Conservation (phyloP, 257 asterid genomes). For the Solanum raphanifolium region DNA sequence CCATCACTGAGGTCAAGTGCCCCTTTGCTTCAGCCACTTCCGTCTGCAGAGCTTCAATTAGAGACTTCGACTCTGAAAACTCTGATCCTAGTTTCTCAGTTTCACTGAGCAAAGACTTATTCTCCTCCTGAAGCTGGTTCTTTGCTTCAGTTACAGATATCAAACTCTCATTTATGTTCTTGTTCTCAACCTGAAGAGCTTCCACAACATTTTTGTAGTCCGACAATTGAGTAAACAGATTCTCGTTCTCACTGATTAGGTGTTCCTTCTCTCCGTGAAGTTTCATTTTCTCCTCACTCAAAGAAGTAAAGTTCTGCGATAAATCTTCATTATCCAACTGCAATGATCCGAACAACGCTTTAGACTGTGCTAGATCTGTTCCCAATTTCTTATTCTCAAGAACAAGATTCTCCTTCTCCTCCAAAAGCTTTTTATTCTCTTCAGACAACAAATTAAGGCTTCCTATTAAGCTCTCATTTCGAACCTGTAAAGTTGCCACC, state of each 20-base stretch:
- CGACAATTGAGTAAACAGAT: conserved; percentile 35
- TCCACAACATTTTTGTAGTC: conserved; percentile 39
- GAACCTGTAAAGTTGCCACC: conserved; percentile 42
- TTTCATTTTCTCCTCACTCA: conserved; percentile 41
- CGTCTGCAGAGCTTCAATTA: conserved; percentile 41
- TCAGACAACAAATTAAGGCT: conserved; percentile 31
- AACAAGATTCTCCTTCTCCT: conserved; percentile 33
- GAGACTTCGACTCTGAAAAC: conserved; percentile 25
- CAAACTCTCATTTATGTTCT: conserved; percentile 25
- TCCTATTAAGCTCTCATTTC: conserved; percentile 43
- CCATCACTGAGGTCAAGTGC: conserved; percentile 25
- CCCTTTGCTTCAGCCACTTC: conserved; percentile 39
- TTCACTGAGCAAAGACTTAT: conserved; percentile 27
- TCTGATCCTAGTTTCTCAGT: conserved; percentile 41
- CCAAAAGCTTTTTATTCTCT: conserved; percentile 44
- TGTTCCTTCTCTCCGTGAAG: conserved; percentile 47
- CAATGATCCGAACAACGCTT: conserved; percentile 40
- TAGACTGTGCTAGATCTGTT: conserved; percentile 43
- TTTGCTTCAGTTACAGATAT: conserved; percentile 40
- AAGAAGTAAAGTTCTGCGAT: conserved; percentile 20
- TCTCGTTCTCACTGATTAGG: conserved; percentile 35
- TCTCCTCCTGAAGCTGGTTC: conserved; percentile 42
- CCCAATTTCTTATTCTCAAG: conserved; percentile 43
- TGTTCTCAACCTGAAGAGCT: conserved; percentile 44
- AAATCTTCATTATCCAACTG: conserved; percentile 26